Base-by-base conservation (phyloP, 306 rosid genomes). In the Fragaria ananassa region DNA sequence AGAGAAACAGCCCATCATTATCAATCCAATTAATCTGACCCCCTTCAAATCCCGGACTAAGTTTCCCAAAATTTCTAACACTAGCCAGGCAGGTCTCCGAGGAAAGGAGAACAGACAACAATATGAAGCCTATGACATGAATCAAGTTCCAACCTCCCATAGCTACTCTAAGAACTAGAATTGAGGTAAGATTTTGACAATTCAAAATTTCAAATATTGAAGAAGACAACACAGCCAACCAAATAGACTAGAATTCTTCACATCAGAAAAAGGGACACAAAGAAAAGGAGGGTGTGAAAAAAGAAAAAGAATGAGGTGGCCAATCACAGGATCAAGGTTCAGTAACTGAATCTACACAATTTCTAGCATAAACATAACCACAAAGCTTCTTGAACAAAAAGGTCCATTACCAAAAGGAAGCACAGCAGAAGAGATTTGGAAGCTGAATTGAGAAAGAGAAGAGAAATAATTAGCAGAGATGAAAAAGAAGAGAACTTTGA, bases 21-120 rank as follows among this genome's bases (percentile, higher is more conserved):
- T 92, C 89, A 77, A 90, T 84, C 90, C 88, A 95, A 67, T 72
- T 44, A 93, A 89, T 86, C 63, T 89, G 92, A 62, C 92, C 75
- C 41, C 91, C 91, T 74, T 75, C 29, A 67, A 78, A 81, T 0
- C 90, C 93, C 0, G 87, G 89, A 47, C 11, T 3, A 74, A 95
- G 80, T 13, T 18, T 41, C 41, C 89, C 97, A 0, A 41, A 11
- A 1, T 17, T 57, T 66, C 76, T 84, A 74, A 14, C 23, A 39
- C 92, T 81, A 64, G 81, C 88, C 2, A 76, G 68, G 83, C 86
- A 84, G 17, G 86, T 51, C 76, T 81, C 77, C 4, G 77, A 78
- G 15, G 62, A 23, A 4, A 86, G 50, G 23, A 85, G 23, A 56
- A 78, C 17, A 68, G 19, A 61, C 41, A 93, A 47, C 39, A 82